phyloP scores from a whole-genome alignment of 1,139 yeast genomes.

The Geotrichum australiense region DNA sequence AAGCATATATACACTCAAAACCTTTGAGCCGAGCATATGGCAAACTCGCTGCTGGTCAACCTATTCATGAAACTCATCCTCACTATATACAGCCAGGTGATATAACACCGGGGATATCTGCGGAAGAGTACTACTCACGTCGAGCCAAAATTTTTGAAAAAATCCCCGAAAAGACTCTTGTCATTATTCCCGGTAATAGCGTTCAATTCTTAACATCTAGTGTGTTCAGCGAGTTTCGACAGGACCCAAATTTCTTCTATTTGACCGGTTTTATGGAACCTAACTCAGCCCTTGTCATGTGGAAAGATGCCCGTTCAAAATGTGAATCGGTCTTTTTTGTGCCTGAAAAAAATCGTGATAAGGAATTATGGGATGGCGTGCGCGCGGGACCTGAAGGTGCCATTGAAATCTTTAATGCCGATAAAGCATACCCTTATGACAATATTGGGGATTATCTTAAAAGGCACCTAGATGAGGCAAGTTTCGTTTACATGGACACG shows the following conservation, averaged over 20 bases:
- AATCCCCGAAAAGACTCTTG: constrained; percentile 60
- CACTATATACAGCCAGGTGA: constrained; percentile 66
- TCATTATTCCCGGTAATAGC: constrained; percentile 66
- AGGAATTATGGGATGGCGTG: constrained; percentile 93
- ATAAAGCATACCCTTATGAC: constrained; percentile 51
- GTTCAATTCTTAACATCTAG: constrained; percentile 79
- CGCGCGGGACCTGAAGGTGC: constrained; percentile 85
- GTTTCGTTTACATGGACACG: constrained; percentile 29
- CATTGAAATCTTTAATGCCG: constrained; percentile 79
- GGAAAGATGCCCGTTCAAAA: constrained; percentile 43
- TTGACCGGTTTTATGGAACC: constrained; percentile 94
- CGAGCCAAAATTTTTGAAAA: constrained; percentile 49
- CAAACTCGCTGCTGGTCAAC: constrained; percentile 67
- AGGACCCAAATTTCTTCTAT: constrained; percentile 79
- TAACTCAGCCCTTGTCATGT: constrained; percentile 67
- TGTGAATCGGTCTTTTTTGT: constrained; percentile 59
- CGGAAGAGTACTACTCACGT: constrained; percentile 72
- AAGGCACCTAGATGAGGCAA: constrained; percentile 23
- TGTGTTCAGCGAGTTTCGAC: constrained; percentile 88
- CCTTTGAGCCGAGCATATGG: too few species aligned
- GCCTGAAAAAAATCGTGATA: constrained; percentile 68
- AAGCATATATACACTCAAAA: too few species aligned
- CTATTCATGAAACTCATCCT: constrained; percentile 79
- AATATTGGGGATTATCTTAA: constrained; percentile 23
- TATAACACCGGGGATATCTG: constrained; percentile 81